These are phyloP conservation scores for Aphanomyces astaci DNA, from an alignment of 352 stramenopile species.

Conservation along the genomic window DNA sequence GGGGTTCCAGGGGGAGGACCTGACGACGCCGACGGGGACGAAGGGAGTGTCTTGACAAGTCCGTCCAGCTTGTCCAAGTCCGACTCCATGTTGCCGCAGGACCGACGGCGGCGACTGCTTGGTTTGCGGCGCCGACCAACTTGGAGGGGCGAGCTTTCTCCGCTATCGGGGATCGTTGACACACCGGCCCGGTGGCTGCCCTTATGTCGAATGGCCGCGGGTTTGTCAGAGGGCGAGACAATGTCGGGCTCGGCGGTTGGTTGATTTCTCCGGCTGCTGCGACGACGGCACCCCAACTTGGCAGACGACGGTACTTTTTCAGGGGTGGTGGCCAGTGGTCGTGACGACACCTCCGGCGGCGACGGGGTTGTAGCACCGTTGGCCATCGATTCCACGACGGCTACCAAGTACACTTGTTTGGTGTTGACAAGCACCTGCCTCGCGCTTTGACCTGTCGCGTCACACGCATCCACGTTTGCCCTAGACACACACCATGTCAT, in stretches of 20 bases:
- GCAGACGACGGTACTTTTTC: not conserved
- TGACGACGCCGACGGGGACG: not conserved
- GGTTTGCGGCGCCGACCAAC: not conserved
- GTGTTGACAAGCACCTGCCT: slow-evolving; percentile 8
- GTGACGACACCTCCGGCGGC: no score
- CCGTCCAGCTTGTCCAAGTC: not conserved
- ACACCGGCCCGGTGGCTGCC: not conserved
- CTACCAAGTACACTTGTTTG: slow-evolving; percentile 2
- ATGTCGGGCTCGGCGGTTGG: no score
- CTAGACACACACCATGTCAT: no score
- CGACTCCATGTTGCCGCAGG: not conserved
- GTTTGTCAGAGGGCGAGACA: not conserved
- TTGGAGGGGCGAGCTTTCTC: not conserved
- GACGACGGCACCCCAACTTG: not conserved
- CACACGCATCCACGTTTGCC: slow-evolving; percentile 4
- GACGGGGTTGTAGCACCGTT: not conserved
- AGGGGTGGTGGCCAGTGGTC: not conserved
- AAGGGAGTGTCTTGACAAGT: not conserved
- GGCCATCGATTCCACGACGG: not conserved
- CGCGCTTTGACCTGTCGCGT: not conserved
- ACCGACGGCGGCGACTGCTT: not conserved
- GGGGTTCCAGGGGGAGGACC: no score
- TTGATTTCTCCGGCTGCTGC: not conserved
- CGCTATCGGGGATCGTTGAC: not conserved
- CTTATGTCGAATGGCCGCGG: not conserved